Evolutionary conservation across 768 basidiomycete genomes (phyloP).

Genomic region (Suillus ampliporus): DNA sequence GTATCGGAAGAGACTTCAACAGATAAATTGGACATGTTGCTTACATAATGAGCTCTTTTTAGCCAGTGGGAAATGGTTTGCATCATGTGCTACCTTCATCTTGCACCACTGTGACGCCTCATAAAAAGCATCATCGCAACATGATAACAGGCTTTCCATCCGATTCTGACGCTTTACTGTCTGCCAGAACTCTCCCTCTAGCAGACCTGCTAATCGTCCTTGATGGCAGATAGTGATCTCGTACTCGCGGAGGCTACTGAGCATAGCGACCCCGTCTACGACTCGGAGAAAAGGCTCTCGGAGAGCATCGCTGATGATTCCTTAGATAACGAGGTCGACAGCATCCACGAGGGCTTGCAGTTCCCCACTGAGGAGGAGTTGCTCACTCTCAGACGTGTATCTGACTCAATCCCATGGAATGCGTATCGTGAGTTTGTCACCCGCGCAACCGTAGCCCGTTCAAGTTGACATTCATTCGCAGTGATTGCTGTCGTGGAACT

Average conservation of each 20-base stretch:
- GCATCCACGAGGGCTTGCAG: constrained; percentile 56
- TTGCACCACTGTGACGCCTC: not conserved
- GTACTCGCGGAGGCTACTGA: constrained; percentile 21
- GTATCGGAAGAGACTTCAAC: not conserved
- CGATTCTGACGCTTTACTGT: not conserved
- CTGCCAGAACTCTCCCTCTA: not conserved
- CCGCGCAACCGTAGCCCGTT: not conserved
- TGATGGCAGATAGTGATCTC: constrained; percentile 14
- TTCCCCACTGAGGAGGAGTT: constrained; percentile 71
- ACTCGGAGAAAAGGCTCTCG: constrained; percentile 32
- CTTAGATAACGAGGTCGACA: constrained; percentile 40
- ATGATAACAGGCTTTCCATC: not conserved
- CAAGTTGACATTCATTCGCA: constrained; percentile 23
- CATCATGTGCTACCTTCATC: not conserved
- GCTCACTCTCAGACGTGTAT: constrained; percentile 60
- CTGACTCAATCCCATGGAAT: constrained; percentile 63
- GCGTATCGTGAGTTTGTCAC: constrained; percentile 43
- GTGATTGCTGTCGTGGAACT: constrained; percentile 72
- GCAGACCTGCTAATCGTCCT: not conserved
- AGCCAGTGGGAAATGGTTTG: not conserved
- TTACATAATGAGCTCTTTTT: not conserved
- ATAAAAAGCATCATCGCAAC: not conserved
- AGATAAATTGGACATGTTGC: not conserved
- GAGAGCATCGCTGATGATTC: constrained; percentile 10
- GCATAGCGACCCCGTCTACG: constrained; percentile 5